phyloP scores from a whole-genome alignment of 2,329 filamentous ascomycete genomes.

The Boeremia exigua region DNA sequence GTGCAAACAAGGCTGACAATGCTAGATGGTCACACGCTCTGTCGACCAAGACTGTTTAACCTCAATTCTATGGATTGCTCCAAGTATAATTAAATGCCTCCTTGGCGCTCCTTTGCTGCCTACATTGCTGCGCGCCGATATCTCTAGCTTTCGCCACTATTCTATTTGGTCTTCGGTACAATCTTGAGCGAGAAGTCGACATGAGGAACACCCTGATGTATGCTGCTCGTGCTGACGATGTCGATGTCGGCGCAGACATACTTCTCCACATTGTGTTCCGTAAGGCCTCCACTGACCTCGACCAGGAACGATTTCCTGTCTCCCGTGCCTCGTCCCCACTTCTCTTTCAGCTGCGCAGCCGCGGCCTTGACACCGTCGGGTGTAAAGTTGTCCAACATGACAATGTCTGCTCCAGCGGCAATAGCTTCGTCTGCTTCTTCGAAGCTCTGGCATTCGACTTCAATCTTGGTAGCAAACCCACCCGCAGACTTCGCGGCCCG shows the following conservation, averaged over 20 bases:
- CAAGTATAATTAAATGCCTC: background rate
- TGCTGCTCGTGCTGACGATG: slow-evolving; percentile 93
- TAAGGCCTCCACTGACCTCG: slow-evolving; percentile 91
- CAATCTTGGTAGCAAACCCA: slow-evolving; percentile 91
- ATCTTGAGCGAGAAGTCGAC: slow-evolving; percentile 98
- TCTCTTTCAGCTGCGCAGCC: slow-evolving; percentile 75
- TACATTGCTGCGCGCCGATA: background rate
- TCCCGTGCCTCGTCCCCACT: slow-evolving; percentile 72
- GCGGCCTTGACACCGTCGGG: slow-evolving; percentile 77
- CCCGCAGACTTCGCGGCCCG: slow-evolving; percentile 80
- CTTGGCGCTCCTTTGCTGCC: background rate
- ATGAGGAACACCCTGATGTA: slow-evolving; percentile 93
- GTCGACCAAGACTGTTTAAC: background rate
- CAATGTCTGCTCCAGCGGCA: slow-evolving; percentile 85
- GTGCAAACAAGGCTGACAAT: background rate
- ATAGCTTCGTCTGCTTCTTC: slow-evolving; percentile 91
- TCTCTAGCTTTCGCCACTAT: slow-evolving; percentile 22
- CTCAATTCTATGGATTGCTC: background rate
- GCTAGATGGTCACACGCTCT: background rate
- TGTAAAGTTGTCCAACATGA: slow-evolving; percentile 97
- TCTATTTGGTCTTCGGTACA: slow-evolving; percentile 51
- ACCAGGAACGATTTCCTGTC: slow-evolving; percentile 71
- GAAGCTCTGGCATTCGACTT: slow-evolving; percentile 92
- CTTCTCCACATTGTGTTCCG: slow-evolving; percentile 77
- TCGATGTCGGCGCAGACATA: slow-evolving; percentile 89